These are phyloP conservation scores for Remersonia thermophila DNA, from an alignment of 2,329 filamentous ascomycete genomes.

Conservation along the genomic window DNA sequence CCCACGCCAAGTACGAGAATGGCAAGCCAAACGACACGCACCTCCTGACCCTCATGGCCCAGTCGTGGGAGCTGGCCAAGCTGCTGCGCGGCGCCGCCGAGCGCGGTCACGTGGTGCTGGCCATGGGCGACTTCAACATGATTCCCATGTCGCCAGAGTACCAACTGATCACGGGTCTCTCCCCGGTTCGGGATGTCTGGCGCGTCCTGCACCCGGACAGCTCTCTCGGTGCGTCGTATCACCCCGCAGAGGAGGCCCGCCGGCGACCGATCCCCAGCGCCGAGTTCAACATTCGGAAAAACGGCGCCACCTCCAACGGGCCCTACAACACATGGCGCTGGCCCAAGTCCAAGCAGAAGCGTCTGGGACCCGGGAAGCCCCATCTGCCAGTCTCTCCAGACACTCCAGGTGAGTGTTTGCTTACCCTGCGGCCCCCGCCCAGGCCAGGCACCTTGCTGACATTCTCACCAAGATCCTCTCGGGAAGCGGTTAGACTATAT, in stretches of 20 bases:
- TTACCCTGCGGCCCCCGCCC: not conserved
- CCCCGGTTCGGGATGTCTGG: constrained; percentile 75
- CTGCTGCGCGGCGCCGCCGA: constrained; percentile 71
- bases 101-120: constrained; percentile 71
- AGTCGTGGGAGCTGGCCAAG: constrained; percentile 91
- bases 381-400: constrained; percentile 48
- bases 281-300: constrained; percentile 62
- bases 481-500: constrained; percentile 94
- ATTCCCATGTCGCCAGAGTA: constrained; percentile 77
- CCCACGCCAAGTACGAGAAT: constrained; percentile 75
- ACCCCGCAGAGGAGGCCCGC: constrained; percentile 54
- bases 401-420: constrained; percentile 22
- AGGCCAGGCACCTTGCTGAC: no score
- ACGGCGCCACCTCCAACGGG: constrained; percentile 80
- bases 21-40: constrained; percentile 68
- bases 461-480: constrained; percentile 43
- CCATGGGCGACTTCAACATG: constrained; percentile 94
- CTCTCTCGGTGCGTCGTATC: constrained; percentile 60
- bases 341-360: constrained; percentile 57
- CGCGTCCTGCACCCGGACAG: constrained; percentile 71
- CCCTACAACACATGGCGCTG: constrained; percentile 90
- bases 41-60: constrained; percentile 76
- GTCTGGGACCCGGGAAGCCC: constrained; percentile 52
- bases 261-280: constrained; percentile 59
- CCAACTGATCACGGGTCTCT: constrained; percentile 65